phyloP scores from a whole-genome alignment of 306 rosid species.

The Castanopsis chinensis region DNA sequence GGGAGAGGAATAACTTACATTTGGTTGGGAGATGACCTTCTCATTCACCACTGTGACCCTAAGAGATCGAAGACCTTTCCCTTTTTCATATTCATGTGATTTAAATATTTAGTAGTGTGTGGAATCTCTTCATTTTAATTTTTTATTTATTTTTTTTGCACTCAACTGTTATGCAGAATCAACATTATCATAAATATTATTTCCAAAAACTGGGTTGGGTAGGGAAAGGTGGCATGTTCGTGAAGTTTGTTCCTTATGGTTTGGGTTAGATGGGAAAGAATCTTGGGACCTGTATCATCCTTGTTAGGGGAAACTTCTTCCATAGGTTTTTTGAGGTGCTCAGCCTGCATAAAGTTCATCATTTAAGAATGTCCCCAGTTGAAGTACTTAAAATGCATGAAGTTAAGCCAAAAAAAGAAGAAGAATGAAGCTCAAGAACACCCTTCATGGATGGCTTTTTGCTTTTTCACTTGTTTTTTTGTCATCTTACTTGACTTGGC shows the following conservation, averaged over 20 bases:
- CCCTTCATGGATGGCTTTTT: neutral
- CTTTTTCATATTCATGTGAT: neutral
- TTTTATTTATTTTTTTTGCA: neutral
- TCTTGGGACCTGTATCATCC: neutral
- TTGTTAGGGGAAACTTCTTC: neutral
- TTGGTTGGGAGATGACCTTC: neutral
- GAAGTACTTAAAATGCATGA: neutral
- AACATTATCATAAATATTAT: neutral
- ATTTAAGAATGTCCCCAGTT: neutral
- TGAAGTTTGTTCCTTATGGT: neutral
- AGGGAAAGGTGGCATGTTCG: neutral
- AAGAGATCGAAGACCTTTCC: neutral
- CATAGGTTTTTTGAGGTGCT: neutral
- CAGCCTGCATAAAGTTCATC: neutral
- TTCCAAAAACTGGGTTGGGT: neutral
- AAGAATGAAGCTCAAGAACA: neutral
- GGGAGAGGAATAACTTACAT: neutral
- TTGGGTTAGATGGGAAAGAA: neutral
- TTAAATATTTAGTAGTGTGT: neutral
- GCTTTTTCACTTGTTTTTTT: neutral
- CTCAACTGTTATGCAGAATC: neutral
- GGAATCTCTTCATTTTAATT: neutral
- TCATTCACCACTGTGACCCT: neutral
- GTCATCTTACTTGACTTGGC: neutral
- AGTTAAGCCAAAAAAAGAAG: too few species aligned